These are phyloP conservation scores for Cryptococcus sp. DNA, from an alignment of 1,284 basidiomycete genomes.

Conservation along the genomic window DNA sequence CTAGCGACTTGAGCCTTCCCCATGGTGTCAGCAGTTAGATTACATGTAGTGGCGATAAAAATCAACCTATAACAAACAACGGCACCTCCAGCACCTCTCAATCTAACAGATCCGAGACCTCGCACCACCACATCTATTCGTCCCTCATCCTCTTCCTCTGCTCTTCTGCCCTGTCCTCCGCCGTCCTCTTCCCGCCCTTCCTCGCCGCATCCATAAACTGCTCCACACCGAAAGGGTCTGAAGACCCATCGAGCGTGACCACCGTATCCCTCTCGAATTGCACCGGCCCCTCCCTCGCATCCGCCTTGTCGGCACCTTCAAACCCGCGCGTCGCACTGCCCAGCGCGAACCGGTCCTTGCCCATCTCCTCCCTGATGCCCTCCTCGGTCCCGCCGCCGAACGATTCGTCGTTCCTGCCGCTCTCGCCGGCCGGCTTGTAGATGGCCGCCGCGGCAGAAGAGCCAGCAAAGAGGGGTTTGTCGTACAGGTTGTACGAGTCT, in stretches of 20 bases:
- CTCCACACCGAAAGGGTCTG: slow-evolving; percentile 96
- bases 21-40: background rate
- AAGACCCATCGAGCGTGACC: slow-evolving; percentile 36
- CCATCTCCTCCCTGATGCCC: slow-evolving; percentile 81
- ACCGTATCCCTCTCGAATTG: slow-evolving; percentile 96
- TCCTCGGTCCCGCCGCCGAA: slow-evolving; percentile 93
- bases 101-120: background rate
- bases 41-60: background rate
- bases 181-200: slow-evolving; percentile 81
- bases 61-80: background rate
- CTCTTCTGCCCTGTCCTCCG: slow-evolving; percentile 26
- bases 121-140: background rate
- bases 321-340: slow-evolving; percentile 81
- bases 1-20: no score
- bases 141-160: slow-evolving; percentile 25
- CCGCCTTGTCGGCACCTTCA: slow-evolving; percentile 58
- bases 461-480: slow-evolving; percentile 92
- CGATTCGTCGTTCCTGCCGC: slow-evolving; percentile 72
- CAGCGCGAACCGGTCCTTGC: slow-evolving; percentile 90
- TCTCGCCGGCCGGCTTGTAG: slow-evolving; percentile 79
- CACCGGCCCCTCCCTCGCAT: slow-evolving; percentile 86
- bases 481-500: slow-evolving; percentile 90
- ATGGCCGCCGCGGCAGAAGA: slow-evolving; percentile 95
- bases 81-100: background rate
- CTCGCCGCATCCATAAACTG: slow-evolving; percentile 97